phyloP scores from a whole-genome alignment of 1,284 basidiomycete species.

The Pseudozyma flocculosa region DNA sequence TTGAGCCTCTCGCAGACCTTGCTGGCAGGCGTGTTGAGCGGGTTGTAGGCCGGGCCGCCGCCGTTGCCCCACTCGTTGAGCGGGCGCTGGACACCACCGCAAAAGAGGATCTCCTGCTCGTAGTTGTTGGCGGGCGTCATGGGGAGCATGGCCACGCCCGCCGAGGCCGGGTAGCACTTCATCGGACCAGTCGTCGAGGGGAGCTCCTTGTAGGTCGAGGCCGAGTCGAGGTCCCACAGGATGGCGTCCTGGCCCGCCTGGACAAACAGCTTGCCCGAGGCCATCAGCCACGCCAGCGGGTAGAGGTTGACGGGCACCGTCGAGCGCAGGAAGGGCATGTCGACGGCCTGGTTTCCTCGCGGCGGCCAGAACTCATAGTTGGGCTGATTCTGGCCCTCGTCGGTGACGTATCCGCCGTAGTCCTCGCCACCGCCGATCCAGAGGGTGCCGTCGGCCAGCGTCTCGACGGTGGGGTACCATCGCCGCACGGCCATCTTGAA shows the following conservation, averaged over 20 bases:
- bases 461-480: slow-evolving; percentile 52
- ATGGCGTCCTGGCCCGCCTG: slow-evolving; percentile 40
- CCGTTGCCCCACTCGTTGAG: slow-evolving; percentile 20
- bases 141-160: slow-evolving; percentile 41
- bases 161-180: slow-evolving; percentile 45
- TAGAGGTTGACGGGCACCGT: slow-evolving; percentile 47
- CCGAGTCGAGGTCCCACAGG: slow-evolving; percentile 35
- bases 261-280: slow-evolving; percentile 43
- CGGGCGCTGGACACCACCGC: slow-evolving; percentile 43
- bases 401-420: slow-evolving; percentile 25
- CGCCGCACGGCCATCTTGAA: slow-evolving; percentile 42
- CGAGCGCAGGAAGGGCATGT: slow-evolving; percentile 18
- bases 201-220: slow-evolving; percentile 36
- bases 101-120: slow-evolving; percentile 47
- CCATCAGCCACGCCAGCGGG: slow-evolving; percentile 47
- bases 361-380: slow-evolving; percentile 49
- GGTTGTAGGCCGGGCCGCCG: slow-evolving; percentile 34
- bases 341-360: slow-evolving; percentile 9
- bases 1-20: slow-evolving; percentile 45
- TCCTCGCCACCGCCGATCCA: slow-evolving; percentile 46
- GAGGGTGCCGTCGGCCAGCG: slow-evolving; percentile 39
- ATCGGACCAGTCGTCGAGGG: slow-evolving; percentile 16
- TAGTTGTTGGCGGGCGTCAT: slow-evolving; percentile 42
- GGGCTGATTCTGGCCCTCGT: slow-evolving; percentile 40
- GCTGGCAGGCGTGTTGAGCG: slow-evolving; percentile 46